A percentile compares a stretch with the other conserved stretches of the same genome.
These are phyloP conservation scores for Solanum paucissectum DNA, from an alignment of 257 asterid species.

Conservation along the genomic window DNA sequence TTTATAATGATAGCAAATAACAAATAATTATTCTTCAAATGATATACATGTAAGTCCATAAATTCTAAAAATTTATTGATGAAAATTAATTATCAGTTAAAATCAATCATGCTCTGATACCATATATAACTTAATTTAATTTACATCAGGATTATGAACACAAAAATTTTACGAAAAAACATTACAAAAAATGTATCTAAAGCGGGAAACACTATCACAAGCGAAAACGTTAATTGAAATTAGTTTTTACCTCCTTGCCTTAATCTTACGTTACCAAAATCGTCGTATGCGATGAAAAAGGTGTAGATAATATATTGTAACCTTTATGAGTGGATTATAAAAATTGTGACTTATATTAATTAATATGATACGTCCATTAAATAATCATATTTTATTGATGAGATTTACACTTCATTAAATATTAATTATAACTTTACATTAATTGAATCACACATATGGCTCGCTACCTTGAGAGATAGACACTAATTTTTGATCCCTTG, in stretches of 20 bases:
- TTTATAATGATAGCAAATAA: no score
- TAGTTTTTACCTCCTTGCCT: not conserved
- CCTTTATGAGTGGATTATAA: not conserved
- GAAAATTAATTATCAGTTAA: not conserved
- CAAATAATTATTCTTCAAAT: not conserved
- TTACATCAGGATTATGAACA: no score
- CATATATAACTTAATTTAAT: no score
- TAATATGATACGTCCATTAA: not conserved
- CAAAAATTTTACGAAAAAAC: no score
- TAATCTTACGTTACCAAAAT: not conserved
- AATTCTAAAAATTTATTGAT: not conserved
- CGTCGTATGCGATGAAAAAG: not conserved
- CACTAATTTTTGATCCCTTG: no score
- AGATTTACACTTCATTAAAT: not conserved
- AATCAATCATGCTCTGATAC: not conserved
- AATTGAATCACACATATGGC: not conserved
- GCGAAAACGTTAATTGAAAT: not conserved
- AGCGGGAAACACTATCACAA: not conserved
- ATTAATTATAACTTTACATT: no score
- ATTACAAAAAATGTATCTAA: no score
- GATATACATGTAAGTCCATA: not conserved
- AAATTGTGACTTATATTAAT: no score
- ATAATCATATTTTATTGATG: not conserved
- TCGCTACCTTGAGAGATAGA: not conserved
- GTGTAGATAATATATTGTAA: no score